Evolutionary conservation across 2,329 filamentous ascomycete genomes (phyloP).

Genomic region (Penicillium sp.): DNA sequence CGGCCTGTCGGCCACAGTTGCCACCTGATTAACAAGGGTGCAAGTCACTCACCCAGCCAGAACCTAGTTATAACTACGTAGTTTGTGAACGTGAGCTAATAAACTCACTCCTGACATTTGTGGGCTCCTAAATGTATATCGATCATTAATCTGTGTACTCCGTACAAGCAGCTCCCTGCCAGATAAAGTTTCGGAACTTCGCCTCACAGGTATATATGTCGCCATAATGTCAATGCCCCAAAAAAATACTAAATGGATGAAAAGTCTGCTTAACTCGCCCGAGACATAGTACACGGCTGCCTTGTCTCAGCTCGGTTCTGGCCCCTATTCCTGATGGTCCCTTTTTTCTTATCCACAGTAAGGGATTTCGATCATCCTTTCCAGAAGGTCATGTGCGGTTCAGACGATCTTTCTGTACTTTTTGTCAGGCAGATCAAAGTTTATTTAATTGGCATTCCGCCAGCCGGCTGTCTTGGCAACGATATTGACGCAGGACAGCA

Average conservation of each 20-base stretch:
- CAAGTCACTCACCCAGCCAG: too few relatives aligned
- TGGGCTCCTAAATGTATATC: too few relatives aligned
- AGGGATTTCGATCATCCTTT: not conserved
- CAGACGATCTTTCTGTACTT: not conserved
- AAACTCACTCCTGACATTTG: too few relatives aligned
- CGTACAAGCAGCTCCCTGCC: not conserved
- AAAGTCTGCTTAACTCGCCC: slow-evolving; percentile 4
- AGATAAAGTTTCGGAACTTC: not conserved
- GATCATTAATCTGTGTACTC: too few relatives aligned
- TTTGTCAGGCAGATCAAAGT: not conserved
- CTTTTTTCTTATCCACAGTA: not conserved
- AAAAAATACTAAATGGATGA: not conserved
- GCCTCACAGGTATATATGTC: not conserved
- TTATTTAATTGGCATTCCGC: not conserved
- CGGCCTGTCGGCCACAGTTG: not conserved
- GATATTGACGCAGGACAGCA: too few relatives aligned
- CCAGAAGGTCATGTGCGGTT: not conserved
- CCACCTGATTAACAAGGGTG: not conserved
- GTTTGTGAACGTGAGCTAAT: too few relatives aligned
- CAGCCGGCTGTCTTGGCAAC: not conserved
- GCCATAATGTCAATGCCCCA: too few relatives aligned
- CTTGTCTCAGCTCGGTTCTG: not conserved
- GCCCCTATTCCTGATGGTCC: not conserved
- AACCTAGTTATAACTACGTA: too few relatives aligned
- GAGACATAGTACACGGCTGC: not conserved